These are phyloP conservation scores for Carex pumila DNA, from an alignment of 176 grass and related monocot genomes.

Conservation along the genomic window DNA sequence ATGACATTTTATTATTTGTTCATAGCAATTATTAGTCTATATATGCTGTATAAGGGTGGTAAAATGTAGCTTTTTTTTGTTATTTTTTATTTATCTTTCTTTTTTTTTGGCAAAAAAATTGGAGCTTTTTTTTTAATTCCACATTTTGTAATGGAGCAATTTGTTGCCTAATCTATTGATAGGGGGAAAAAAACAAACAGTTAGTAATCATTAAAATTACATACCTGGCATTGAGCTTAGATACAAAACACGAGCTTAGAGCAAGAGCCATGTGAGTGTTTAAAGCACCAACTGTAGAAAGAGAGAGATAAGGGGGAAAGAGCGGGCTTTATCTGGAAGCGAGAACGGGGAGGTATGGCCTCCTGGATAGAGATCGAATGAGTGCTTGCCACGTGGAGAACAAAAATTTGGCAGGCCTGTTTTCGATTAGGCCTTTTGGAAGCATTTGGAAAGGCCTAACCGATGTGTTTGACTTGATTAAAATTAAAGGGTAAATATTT, in stretches of 20 bases:
- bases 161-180: background rate
- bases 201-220: background rate
- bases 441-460: background rate
- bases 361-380: background rate
- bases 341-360: background rate
- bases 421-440: background rate
- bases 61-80: background rate
- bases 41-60: background rate
- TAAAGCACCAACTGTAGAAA: background rate
- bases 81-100: no score
- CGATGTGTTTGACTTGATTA: background rate
- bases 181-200: background rate
- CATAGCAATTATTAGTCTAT: background rate
- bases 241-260: background rate
- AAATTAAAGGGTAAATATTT: no score
- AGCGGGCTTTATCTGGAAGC: background rate
- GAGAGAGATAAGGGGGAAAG: background rate
- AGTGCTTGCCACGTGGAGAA: background rate
- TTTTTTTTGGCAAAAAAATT: no score
- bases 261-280: background rate
- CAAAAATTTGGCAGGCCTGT: background rate
- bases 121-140: background rate
- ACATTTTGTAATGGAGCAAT: background rate
- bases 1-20: background rate
- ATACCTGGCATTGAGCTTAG: conserved; percentile 5